phyloP scores from a whole-genome alignment of 805 yeast genomes.

The Helenozyma rhizophorensis region DNA sequence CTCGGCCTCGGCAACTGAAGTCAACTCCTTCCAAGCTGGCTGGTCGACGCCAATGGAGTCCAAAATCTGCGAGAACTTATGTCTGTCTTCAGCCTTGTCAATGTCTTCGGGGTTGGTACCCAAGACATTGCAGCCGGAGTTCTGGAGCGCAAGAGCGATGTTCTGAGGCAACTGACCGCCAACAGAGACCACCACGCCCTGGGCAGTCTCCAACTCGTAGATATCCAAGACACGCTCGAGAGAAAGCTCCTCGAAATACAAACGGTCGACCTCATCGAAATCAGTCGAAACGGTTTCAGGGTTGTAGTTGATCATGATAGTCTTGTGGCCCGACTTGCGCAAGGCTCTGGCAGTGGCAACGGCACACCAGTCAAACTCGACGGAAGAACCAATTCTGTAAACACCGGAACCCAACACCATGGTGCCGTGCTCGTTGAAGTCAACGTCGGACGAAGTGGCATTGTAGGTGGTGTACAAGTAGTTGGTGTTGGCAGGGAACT shows the following conservation, averaged over 20 bases:
- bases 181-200: slow-evolving; percentile 91
- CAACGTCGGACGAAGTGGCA: slow-evolving; percentile 80
- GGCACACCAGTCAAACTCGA: slow-evolving; percentile 99
- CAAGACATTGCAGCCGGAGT: slow-evolving; percentile 78
- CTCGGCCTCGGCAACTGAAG: slow-evolving; percentile 82
- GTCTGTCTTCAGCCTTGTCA: slow-evolving; percentile 97
- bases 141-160: slow-evolving; percentile 81
- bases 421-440: slow-evolving; percentile 84
- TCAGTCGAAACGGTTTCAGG: slow-evolving; percentile 99
- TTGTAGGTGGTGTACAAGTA: slow-evolving; percentile 94
- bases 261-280: slow-evolving; percentile 95
- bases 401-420: slow-evolving; percentile 98
- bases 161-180: slow-evolving; percentile 99
- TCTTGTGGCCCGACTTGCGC: slow-evolving; percentile 80
- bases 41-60: slow-evolving; percentile 93
- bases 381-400: slow-evolving; percentile 96
- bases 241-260: slow-evolving; percentile 92
- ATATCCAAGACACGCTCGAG: slow-evolving; percentile 97
- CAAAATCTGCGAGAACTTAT: slow-evolving; percentile 90
- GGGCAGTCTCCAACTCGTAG: slow-evolving; percentile 84
- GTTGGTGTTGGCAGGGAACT: slow-evolving; percentile 96
- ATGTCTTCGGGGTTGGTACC: slow-evolving; percentile 95
- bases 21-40: slow-evolving; percentile 96
- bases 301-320: slow-evolving; percentile 95
- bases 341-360: slow-evolving; percentile 94